phyloP scores from a whole-genome alignment of 1,284 basidiomycete genomes.

The Thecaphora thlaspeos region DNA sequence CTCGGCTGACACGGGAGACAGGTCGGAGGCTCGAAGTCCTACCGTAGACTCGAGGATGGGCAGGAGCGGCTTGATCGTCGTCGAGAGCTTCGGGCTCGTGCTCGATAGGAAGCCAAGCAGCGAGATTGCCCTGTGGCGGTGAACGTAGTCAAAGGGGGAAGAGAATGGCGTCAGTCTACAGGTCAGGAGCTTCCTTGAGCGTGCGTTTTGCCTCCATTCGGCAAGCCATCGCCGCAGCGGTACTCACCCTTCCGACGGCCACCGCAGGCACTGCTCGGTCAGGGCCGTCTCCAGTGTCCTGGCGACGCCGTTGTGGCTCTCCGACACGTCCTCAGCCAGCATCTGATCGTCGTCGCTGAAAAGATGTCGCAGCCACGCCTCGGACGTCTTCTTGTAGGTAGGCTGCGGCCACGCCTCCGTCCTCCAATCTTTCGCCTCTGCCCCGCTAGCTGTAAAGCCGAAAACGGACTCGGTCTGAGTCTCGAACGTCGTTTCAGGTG shows the following conservation, averaged over 20 bases:
- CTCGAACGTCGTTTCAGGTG: background rate
- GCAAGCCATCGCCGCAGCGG: too few relatives aligned
- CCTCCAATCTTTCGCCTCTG: constrained; percentile 10
- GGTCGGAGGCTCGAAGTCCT: background rate
- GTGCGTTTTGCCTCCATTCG: too few relatives aligned
- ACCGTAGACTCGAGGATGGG: constrained; percentile 6
- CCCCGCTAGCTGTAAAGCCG: background rate
- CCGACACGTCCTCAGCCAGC: background rate
- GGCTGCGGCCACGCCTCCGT: background rate
- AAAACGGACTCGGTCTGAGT: too few relatives aligned
- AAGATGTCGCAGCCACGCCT: constrained; percentile 25
- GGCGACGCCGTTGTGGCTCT: background rate
- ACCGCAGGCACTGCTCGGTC: constrained; percentile 12
- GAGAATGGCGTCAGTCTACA: too few relatives aligned
- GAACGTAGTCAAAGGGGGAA: too few relatives aligned
- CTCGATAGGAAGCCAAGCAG: constrained; percentile 13
- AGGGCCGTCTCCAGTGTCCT: constrained; percentile 7
- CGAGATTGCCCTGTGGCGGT: background rate
- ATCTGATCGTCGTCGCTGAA: constrained; percentile 1
- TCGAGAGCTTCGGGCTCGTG: constrained; percentile 6
- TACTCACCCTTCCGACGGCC: constrained; percentile 3
- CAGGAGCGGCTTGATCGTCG: constrained; percentile 8
- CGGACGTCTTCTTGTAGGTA: constrained; percentile 19
- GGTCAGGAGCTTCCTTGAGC: too few relatives aligned
- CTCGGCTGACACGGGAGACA: too few relatives aligned